A percentile compares a stretch with the other conserved stretches of the same genome.
Conservation (phyloP, 768 basidiomycete species). For the Trametopsis cervina region DNA sequence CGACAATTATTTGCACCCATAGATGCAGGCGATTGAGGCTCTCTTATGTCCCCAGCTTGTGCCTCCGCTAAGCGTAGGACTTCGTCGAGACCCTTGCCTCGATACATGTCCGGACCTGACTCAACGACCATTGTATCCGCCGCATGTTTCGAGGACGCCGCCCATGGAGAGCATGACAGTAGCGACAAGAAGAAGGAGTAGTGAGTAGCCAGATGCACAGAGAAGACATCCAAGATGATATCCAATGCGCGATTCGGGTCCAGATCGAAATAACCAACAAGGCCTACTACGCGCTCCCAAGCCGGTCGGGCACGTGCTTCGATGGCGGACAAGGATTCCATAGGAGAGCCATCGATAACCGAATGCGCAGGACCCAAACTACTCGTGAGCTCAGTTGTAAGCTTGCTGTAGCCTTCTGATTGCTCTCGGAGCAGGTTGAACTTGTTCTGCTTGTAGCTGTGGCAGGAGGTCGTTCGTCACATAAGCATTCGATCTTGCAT, state of each 20-base stretch:
- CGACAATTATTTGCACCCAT: slow-evolving; percentile 35
- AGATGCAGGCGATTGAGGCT: slow-evolving; percentile 8
- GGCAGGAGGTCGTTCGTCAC: no score
- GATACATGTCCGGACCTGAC: slow-evolving; percentile 33
- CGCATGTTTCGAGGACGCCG: slow-evolving; percentile 27
- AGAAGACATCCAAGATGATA: slow-evolving; percentile 87
- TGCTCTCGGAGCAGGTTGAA: slow-evolving; percentile 97
- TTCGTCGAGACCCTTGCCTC: slow-evolving; percentile 61
- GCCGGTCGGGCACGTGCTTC: slow-evolving; percentile 59
- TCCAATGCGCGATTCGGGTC: slow-evolving; percentile 94
- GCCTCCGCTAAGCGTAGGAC: slow-evolving; percentile 51
- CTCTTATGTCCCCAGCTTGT: slow-evolving; percentile 15
- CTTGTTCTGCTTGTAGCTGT: slow-evolving; percentile 96
- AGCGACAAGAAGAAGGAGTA: slow-evolving; percentile 86
- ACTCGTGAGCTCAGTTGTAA: slow-evolving; percentile 76
- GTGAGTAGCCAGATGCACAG: slow-evolving; percentile 73
- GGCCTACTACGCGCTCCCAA: slow-evolving; percentile 81
- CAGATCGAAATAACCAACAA: slow-evolving; percentile 94
- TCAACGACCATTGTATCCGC: slow-evolving; percentile 33
- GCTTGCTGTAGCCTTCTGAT: slow-evolving; percentile 94
- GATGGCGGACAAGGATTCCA: slow-evolving; percentile 49
- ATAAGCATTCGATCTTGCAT: no score
- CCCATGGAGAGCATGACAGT: slow-evolving; percentile 85
- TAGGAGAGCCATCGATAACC: slow-evolving; percentile 54
- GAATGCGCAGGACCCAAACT: slow-evolving; percentile 73